Percentiles rank a stretch among this genome's conserved stretches.
These are phyloP conservation scores for Bryoerythrophyllum caledonicum DNA, from an alignment of 225 moss, liverwort and hornwort species.

Conservation along the genomic window DNA sequence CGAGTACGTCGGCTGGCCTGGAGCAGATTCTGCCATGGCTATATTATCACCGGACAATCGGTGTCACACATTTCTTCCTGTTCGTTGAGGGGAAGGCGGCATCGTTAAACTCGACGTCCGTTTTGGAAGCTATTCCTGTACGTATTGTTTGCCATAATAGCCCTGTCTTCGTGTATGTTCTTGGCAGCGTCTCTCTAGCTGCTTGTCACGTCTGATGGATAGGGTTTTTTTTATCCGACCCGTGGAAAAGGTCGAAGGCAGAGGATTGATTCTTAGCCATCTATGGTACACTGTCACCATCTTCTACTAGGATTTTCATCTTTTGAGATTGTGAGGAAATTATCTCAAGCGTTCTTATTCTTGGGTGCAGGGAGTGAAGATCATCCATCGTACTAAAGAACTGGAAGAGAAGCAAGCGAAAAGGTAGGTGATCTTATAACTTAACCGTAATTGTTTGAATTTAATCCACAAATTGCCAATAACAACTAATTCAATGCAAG, in stretches of 20 bases:
- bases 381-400: constrained; percentile 94
- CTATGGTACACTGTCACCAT: background rate
- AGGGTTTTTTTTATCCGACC: background rate
- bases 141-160: constrained; percentile 2
- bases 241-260: background rate
- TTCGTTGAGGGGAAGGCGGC: constrained; percentile 99
- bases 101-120: constrained; percentile 73
- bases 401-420: constrained; percentile 97
- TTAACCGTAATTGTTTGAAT: background rate
- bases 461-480: background rate
- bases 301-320: background rate
- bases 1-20: constrained; percentile 95
- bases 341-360: constrained; percentile 20
- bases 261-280: background rate
- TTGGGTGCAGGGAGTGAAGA: constrained; percentile 84
- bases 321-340: background rate
- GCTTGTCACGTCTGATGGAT: background rate
- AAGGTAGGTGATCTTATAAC: constrained; percentile 51
- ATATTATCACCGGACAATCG: constrained; percentile 90
- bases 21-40: constrained; percentile 99
- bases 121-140: constrained; percentile 93
- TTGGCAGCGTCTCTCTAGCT: background rate
- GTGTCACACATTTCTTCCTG: constrained; percentile 92
- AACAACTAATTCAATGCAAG: background rate
- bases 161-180: constrained; percentile 3